These are phyloP conservation scores for Lasiodiplodia citricola DNA, from an alignment of 2,329 filamentous ascomycete species.

Conservation along the genomic window DNA sequence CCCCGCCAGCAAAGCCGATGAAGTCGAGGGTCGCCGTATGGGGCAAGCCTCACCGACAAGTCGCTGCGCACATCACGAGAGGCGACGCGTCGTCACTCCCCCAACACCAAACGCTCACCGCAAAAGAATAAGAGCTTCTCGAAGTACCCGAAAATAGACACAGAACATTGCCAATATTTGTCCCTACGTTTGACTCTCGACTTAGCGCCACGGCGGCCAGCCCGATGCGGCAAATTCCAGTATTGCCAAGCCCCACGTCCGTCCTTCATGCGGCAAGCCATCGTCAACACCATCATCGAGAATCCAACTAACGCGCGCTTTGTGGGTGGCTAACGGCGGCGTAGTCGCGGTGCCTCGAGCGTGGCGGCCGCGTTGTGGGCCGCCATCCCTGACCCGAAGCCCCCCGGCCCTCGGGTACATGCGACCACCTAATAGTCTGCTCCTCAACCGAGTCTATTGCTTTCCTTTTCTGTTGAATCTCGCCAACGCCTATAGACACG, in stretches of 20 bases:
- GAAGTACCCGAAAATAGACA: neutral
- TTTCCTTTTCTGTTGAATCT: constrained; percentile 1
- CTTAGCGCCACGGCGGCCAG: constrained; percentile 14
- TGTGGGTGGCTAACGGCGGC: neutral
- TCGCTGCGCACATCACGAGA: constrained; percentile 7
- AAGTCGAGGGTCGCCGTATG: neutral
- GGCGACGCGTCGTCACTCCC: neutral
- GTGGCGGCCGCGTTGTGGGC: neutral
- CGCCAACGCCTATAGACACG: neutral
- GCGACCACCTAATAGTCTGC: neutral
- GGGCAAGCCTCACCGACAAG: neutral
- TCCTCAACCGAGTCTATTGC: constrained; percentile 4
- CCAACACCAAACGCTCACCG: neutral
- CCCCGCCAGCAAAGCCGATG: neutral
- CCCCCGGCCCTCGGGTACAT: neutral
- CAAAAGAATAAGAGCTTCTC: neutral
- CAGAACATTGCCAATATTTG: constrained; percentile 25
- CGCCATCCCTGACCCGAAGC: no score
- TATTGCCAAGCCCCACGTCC: constrained; percentile 19
- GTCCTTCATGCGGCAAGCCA: neutral
- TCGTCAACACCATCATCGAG: constrained; percentile 7
- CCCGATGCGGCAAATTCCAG: constrained; percentile 15
- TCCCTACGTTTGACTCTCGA: constrained; percentile 22
- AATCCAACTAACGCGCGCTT: neutral
- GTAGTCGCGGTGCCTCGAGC: neutral